Conservation (phyloP, 192 early-diverging fungal species). For the Backusella liffmaniae region DNA sequence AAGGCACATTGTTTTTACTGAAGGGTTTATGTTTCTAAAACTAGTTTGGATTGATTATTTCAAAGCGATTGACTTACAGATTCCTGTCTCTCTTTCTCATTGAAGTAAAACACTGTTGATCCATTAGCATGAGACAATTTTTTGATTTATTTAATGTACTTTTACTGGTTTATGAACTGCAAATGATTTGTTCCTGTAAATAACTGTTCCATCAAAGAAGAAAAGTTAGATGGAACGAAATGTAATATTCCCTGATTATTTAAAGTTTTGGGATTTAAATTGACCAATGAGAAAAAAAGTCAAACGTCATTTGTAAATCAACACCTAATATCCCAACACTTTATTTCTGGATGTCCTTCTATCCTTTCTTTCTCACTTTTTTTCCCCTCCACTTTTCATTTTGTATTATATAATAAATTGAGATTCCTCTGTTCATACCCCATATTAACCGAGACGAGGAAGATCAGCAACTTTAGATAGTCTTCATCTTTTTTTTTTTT, state of each 20-base stretch:
- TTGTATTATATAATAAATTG: background rate
- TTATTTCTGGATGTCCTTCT: background rate
- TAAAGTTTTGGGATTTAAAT: background rate
- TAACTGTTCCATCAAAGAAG: background rate
- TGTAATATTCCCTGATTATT: background rate
- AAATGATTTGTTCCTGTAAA: background rate
- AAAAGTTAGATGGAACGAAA: background rate
- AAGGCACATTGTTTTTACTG: background rate
- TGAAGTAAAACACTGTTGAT: background rate
- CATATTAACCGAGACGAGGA: background rate
- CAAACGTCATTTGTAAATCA: background rate
- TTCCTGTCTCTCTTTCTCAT: background rate
- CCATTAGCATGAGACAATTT: background rate
- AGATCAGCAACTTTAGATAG: background rate
- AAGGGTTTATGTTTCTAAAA: background rate
- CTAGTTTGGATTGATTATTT: background rate
- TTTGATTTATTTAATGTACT: background rate
- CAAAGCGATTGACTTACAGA: background rate
- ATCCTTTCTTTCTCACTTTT: background rate
- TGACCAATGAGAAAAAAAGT: background rate
- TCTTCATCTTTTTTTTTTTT: background rate
- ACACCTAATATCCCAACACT: background rate
- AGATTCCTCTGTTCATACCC: background rate
- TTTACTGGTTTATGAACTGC: background rate
- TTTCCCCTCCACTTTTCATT: background rate